Evolutionary conservation across 768 basidiomycete genomes (phyloP).

Genomic region (Amanita pseudoporphyria): DNA sequence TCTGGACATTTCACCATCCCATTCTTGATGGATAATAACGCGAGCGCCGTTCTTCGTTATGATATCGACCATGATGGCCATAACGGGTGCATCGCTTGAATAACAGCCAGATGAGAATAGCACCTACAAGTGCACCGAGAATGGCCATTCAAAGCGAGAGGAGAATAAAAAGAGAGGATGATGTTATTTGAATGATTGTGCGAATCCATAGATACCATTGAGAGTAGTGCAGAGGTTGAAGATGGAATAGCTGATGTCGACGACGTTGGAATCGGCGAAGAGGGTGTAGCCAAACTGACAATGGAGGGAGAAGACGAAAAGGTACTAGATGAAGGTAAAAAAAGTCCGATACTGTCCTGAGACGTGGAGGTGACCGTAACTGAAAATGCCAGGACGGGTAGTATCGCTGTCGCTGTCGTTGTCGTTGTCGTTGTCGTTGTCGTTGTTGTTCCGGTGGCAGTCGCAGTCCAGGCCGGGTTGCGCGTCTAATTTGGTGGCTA

Average conservation of each 20-base stretch:
- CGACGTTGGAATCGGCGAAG: neutral
- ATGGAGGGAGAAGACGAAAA: neutral
- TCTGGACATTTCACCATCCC: conserved; percentile 7
- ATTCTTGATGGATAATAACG: conserved; percentile 8
- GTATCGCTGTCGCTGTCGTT: conserved; percentile 2
- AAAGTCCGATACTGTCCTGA: neutral
- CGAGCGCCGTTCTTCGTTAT: neutral
- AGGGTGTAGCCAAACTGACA: neutral
- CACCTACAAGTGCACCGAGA: conserved; percentile 22
- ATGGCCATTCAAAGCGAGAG: conserved; percentile 21
- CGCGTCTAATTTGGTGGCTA: too few relatives aligned
- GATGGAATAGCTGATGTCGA: neutral
- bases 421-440: too few relatives aligned
- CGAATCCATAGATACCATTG: neutral
- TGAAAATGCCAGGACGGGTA: neutral
- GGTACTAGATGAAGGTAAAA: too few relatives aligned
- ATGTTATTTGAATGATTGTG: conserved; percentile 4
- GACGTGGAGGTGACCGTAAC: neutral
- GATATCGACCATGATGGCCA: conserved; percentile 15
- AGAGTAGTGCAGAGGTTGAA: neutral
- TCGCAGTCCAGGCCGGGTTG: too few relatives aligned
- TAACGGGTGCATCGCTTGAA: conserved; percentile 28
- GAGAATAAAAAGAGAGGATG: conserved; percentile 17
- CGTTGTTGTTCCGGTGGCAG: neutral
- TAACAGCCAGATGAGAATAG: conserved; percentile 23